These are phyloP conservation scores for Coniochaeta ligniaria DNA, from an alignment of 2,329 filamentous ascomycete genomes.

Conservation along the genomic window DNA sequence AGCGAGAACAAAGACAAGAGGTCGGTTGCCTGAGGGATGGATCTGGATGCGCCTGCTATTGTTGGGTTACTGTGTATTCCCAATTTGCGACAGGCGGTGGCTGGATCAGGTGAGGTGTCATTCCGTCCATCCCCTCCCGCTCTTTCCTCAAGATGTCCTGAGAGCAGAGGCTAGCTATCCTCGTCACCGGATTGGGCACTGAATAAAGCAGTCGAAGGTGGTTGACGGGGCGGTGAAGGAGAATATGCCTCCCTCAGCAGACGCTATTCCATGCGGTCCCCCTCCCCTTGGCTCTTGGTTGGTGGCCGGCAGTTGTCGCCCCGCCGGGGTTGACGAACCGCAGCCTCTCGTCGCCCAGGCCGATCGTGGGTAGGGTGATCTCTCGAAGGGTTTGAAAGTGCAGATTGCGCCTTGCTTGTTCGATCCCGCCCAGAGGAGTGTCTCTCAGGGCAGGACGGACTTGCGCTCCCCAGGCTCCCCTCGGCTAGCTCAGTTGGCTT, in stretches of 20 bases:
- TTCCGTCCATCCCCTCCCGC: not conserved
- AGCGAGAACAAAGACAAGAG: not conserved
- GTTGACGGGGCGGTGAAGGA: not conserved
- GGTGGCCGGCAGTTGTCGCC: not conserved
- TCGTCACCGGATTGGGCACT: not conserved
- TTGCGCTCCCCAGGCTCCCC: too few relatives aligned
- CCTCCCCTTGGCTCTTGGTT: not conserved
- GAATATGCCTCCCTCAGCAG: not conserved
- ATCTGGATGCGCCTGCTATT: not conserved
- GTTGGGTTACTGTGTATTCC: not conserved
- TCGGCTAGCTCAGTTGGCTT: not conserved
- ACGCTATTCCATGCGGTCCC: not conserved
- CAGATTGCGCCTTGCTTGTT: not conserved
- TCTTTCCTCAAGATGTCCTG: not conserved
- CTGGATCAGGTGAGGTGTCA: not conserved
- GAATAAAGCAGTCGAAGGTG: not conserved
- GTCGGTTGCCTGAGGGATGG: not conserved
- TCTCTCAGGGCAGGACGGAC: not conserved
- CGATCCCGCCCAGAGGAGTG: not conserved
- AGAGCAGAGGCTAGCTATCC: not conserved
- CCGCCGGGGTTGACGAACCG: not conserved
- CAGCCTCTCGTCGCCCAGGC: not conserved
- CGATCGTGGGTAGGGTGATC: not conserved
- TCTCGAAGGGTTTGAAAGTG: not conserved
- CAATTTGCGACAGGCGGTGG: not conserved